phyloP scores from a whole-genome alignment of 176 grass and related monocot species.

The Oropetium thomaeum region DNA sequence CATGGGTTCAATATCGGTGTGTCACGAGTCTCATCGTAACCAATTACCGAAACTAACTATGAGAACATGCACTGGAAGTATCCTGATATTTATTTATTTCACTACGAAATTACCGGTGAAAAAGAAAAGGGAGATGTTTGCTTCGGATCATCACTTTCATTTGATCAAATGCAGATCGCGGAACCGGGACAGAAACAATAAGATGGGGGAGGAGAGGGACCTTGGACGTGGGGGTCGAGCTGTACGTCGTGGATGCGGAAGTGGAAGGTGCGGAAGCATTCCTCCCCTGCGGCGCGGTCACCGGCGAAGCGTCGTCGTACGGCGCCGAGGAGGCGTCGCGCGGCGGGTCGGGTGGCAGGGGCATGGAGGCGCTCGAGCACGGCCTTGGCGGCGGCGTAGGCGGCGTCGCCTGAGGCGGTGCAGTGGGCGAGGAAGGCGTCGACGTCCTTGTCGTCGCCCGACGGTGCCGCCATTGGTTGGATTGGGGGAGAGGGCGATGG shows the following conservation, averaged over 20 bases:
- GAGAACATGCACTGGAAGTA: not conserved
- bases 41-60: too few relatives aligned
- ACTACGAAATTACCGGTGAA: not conserved
- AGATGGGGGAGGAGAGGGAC: slow-evolving; percentile 1
- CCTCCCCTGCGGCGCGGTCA: slow-evolving; percentile 34
- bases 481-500: not conserved
- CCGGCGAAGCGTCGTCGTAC: slow-evolving; percentile 63
- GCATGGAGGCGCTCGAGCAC: slow-evolving; percentile 64
- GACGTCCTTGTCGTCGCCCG: slow-evolving; percentile 28
- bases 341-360: slow-evolving; percentile 55
- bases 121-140: not conserved
- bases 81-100: not conserved
- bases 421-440: slow-evolving; percentile 71
- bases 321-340: slow-evolving; percentile 71
- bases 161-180: not conserved
- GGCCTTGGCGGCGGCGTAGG: slow-evolving; percentile 72
- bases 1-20: too few relatives aligned
- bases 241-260: slow-evolving; percentile 88
- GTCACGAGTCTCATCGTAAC: not conserved
- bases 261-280: slow-evolving; percentile 78
- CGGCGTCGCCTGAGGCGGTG: slow-evolving; percentile 71
- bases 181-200: too few relatives aligned
- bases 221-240: slow-evolving; percentile 61
- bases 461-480: not conserved
- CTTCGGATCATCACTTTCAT: not conserved